Base-by-base conservation (phyloP, 768 basidiomycete species). In the Hysterangium stoloniferum region DNA sequence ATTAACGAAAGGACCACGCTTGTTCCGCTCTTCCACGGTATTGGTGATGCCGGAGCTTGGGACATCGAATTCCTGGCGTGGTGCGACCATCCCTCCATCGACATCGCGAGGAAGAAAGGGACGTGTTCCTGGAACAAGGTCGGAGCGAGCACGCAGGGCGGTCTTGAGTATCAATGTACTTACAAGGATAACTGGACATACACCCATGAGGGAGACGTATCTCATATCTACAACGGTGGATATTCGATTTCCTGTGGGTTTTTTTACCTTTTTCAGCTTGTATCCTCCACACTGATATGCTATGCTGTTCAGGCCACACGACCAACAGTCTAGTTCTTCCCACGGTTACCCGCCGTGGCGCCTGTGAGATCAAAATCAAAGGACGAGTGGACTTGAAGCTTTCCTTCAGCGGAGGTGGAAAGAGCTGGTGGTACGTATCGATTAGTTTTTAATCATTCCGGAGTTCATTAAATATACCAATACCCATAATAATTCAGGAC, bases 1-100 rank as follows among this genome's bases (percentile, higher is more conserved):
- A 54, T 66, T 50, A 66, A 66, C 48, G 54, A 52, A 4, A 49
- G 48, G 28, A 66, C 64, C 6, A 66, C 64, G 24, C 48, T 66
- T 20, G 57, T 64, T 12, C 56, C 63, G 28, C 35, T 52, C 33
- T 60, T 60, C 38, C 51, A 52, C 29, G 57, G 58, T 36, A 47
- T 62, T 32, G 53, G 54, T 32, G 52, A 46, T 28, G 8, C 11
- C 11, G 60, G 56, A 35, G 45, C 40, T n/a, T 55, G 54, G 54
- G 34, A 48, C 28, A 51, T 59, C 19, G 38, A 61, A 24, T 53
- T 64, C 35, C 56, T 58, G 27, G 54, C 54, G 1, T 66, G 64
- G 64, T 56, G 57, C 22, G n/a, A n/a, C n/a, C n/a, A n/a, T n/a
- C n/a, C n/a, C n/a, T n/a, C n/a, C n/a, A n/a, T n/a, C n/a, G n/a